Percentiles rank a stretch among this genome's conserved stretches.
Conservation (phyloP, 495 filamentous ascomycete genomes). For the Aspergillus egyptiacus region DNA sequence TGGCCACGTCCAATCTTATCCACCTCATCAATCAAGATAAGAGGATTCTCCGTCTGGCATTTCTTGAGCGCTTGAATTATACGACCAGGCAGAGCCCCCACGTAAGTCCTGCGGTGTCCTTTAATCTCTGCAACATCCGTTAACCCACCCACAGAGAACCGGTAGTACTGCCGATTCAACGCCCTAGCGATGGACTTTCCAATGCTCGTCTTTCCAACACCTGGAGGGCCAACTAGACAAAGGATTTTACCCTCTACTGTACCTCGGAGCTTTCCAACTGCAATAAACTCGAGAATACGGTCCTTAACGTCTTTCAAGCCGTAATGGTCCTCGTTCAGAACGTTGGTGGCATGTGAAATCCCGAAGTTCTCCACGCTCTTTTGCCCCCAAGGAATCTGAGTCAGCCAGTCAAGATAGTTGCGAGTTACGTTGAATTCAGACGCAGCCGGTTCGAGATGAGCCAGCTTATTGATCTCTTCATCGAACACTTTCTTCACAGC, state of each 20-base stretch:
- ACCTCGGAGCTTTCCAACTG: constrained; percentile 92
- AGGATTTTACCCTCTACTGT: constrained; percentile 98
- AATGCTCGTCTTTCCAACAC: constrained; percentile 97
- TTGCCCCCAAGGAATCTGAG: constrained; percentile 96
- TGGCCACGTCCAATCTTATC: constrained; percentile 97
- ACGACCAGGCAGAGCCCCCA: constrained; percentile 89
- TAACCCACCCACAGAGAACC: constrained; percentile 94
- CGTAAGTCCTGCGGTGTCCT: constrained; percentile 93
- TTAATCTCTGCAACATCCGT: constrained; percentile 99
- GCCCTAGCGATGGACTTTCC: constrained; percentile 96
- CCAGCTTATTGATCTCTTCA: constrained; percentile 94
- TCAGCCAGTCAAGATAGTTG: constrained; percentile 98
- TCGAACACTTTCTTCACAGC: constrained; percentile 96
- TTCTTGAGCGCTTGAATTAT: constrained; percentile 99
- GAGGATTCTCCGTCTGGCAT: constrained; percentile 95
- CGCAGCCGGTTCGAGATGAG: constrained; percentile 87
- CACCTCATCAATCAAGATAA: constrained; percentile 95
- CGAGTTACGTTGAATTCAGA: constrained; percentile 99
- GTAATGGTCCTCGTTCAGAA: constrained; percentile 96
- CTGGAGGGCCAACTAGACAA: constrained; percentile 93
- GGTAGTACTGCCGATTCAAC: constrained; percentile 91
- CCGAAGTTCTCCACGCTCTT: constrained; percentile 95
- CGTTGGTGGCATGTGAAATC: constrained; percentile 80
- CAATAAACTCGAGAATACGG: constrained; percentile 97
- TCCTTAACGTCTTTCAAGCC: constrained; percentile 98